Evolutionary conservation across 83 land plant genomes (phyloP).

Genomic region (Larix sibirica): DNA sequence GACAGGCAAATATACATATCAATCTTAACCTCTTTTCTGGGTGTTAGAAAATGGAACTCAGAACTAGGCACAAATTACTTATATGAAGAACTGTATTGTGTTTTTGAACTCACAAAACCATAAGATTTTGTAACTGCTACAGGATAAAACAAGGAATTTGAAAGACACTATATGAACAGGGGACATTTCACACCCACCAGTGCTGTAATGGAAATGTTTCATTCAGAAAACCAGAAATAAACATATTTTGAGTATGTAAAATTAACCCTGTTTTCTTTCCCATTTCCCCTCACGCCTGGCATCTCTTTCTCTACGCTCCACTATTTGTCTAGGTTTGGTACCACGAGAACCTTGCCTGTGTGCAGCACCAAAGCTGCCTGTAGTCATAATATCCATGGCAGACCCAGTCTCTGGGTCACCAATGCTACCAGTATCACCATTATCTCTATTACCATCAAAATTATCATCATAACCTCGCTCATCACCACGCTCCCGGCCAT

Average conservation of each 20-base stretch:
- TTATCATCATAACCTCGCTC: conserved; percentile 73
- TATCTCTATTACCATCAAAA: conserved; percentile 48
- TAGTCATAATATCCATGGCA: conserved; percentile 44
- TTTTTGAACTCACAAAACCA: not conserved
- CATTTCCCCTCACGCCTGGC: conserved; percentile 93
- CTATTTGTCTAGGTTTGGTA: conserved; percentile 64
- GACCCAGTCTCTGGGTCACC: conserved; percentile 61
- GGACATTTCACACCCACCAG: not conserved
- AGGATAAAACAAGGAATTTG: not conserved
- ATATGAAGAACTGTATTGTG: not conserved
- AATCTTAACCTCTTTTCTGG: not conserved
- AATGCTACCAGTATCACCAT: conserved; percentile 61
- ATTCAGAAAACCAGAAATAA: not conserved
- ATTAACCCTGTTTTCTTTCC: conserved; percentile 82
- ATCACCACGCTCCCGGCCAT: conserved; percentile 62
- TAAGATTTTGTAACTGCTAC: not conserved
- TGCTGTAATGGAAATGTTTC: not conserved
- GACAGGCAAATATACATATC: not conserved
- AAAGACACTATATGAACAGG: no score
- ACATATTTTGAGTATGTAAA: not conserved
- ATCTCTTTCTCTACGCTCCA: conserved; percentile 82
- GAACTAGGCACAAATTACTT: not conserved
- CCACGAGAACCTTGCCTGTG: conserved; percentile 70
- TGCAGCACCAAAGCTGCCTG: conserved; percentile 40
- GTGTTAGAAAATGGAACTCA: not conserved